Conservation (phyloP, 1,139 yeast species). For the Kodamaea plutei region DNA sequence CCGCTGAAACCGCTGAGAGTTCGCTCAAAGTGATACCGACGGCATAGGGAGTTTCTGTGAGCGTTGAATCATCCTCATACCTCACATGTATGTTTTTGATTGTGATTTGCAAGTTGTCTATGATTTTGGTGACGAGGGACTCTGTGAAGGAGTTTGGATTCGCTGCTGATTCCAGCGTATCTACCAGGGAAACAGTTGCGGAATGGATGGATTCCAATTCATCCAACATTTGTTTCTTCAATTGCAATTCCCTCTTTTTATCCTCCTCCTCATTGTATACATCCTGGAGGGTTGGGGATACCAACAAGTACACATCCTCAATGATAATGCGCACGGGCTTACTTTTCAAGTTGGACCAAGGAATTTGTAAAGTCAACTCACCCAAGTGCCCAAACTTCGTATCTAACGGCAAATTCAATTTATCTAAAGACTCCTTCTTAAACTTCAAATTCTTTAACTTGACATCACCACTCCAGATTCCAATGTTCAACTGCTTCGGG, state of each 20-base stretch:
- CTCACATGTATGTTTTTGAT: constrained; percentile 88
- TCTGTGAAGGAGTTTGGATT: constrained; percentile 76
- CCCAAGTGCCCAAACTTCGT: constrained; percentile 93
- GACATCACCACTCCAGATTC: constrained; percentile 98
- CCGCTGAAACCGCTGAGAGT: constrained; percentile 88
- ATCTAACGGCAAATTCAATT: constrained; percentile 78
- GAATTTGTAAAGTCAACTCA: constrained; percentile 83
- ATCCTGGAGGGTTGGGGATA: constrained; percentile 59
- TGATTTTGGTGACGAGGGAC: constrained; percentile 79
- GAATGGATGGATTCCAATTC: constrained; percentile 65
- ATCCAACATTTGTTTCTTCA: constrained; percentile 65
- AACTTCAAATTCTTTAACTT: constrained; percentile 72
- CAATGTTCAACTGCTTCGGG: constrained; percentile 88
- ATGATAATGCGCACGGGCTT: constrained; percentile 91
- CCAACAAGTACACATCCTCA: constrained; percentile 81
- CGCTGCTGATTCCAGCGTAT: constrained; percentile 36
- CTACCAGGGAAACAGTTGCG: constrained; percentile 43
- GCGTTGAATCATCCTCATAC: constrained; percentile 74
- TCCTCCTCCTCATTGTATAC: constrained; percentile 66
- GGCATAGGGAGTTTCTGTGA: constrained; percentile 71
- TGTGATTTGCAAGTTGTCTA: constrained; percentile 91
- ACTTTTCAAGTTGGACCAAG: constrained; percentile 92
- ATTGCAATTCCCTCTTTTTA: constrained; percentile 53
- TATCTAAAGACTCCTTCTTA: constrained; percentile 80
- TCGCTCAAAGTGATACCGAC: constrained; percentile 81